Evolutionary conservation across 2,329 filamentous ascomycete genomes (phyloP).

Genomic region (Periconia sp.): DNA sequence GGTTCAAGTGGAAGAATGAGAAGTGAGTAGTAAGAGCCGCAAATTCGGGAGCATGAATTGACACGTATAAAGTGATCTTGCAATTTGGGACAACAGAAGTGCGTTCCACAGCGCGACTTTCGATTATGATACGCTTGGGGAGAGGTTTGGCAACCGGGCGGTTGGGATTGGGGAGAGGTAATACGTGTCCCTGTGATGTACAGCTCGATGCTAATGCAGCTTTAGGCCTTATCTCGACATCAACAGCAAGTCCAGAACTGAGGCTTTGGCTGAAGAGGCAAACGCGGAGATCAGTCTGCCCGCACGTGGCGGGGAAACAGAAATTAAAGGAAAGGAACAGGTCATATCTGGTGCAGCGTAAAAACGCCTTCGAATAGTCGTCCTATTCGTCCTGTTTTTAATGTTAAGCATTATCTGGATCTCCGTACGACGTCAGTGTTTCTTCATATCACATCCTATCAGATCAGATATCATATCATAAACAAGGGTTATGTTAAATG

Average conservation of each 20-base stretch:
- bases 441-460: too few species aligned
- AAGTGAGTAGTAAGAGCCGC: too few species aligned
- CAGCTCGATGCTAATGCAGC: neutral
- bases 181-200: too few species aligned
- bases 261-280: slow-evolving; percentile 8
- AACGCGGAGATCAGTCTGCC: neutral
- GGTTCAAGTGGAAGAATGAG: slow-evolving; percentile 56
- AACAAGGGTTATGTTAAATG: too few species aligned
- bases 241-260: slow-evolving; percentile 8
- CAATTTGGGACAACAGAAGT: slow-evolving; percentile 71
- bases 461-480: too few species aligned
- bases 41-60: neutral
- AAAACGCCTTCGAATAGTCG: too few species aligned
- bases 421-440: too few species aligned
- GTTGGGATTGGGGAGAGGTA: slow-evolving; percentile 56
- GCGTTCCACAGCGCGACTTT: slow-evolving; percentile 66
- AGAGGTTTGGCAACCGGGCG: slow-evolving; percentile 61
- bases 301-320: neutral
- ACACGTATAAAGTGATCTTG: slow-evolving; percentile 29
- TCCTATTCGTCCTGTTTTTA: neutral
- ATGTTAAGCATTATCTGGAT: too few species aligned
- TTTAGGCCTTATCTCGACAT: slow-evolving; percentile 2
- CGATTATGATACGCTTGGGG: slow-evolving; percentile 63
- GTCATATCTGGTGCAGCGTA: neutral
- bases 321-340: too few species aligned